Conservation (phyloP, 768 basidiomycete species). For the Termitomyces bulborhizus region DNA sequence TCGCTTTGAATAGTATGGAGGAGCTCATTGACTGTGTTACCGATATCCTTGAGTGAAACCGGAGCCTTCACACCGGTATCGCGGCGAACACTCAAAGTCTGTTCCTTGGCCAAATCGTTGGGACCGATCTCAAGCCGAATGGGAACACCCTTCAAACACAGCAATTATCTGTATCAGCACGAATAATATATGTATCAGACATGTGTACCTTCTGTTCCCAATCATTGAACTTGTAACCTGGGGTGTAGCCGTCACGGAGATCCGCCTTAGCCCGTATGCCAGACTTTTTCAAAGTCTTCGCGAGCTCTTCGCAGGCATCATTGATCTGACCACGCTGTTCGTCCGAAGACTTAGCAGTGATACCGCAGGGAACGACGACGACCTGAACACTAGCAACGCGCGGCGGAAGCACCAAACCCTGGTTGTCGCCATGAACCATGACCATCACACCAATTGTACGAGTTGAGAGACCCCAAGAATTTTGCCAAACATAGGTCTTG, state of each 20-base stretch:
- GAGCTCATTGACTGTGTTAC: constrained; percentile 48
- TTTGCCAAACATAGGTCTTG: constrained; percentile 92
- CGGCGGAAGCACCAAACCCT: constrained; percentile 96
- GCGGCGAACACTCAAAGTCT: constrained; percentile 82
- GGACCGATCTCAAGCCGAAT: constrained; percentile 97
- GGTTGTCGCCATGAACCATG: constrained; percentile 98
- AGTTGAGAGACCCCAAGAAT: constrained; percentile 98
- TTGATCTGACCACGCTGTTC: constrained; percentile 67
- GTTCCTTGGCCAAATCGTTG: constrained; percentile 76
- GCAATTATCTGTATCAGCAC: constrained; percentile 3
- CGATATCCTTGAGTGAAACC: constrained; percentile 34
- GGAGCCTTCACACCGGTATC: constrained; percentile 45
- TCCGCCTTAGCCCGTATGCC: constrained; percentile 87
- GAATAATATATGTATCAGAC: background rate
- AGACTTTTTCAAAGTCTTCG: constrained; percentile 59
- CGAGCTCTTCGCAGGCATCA: constrained; percentile 72
- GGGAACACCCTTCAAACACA: constrained; percentile 72
- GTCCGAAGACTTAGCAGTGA: constrained; percentile 78
- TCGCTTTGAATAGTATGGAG: constrained; percentile 85
- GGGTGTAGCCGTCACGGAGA: constrained; percentile 92
- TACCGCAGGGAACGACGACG: constrained; percentile 88
- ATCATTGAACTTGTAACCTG: constrained; percentile 98
- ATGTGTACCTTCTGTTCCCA: constrained; percentile 89
- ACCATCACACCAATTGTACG: constrained; percentile 97
- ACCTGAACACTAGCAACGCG: constrained; percentile 91